These are phyloP conservation scores for Cladophialophora carrionii DNA, from an alignment of 2,329 filamentous ascomycete genomes.

Conservation along the genomic window DNA sequence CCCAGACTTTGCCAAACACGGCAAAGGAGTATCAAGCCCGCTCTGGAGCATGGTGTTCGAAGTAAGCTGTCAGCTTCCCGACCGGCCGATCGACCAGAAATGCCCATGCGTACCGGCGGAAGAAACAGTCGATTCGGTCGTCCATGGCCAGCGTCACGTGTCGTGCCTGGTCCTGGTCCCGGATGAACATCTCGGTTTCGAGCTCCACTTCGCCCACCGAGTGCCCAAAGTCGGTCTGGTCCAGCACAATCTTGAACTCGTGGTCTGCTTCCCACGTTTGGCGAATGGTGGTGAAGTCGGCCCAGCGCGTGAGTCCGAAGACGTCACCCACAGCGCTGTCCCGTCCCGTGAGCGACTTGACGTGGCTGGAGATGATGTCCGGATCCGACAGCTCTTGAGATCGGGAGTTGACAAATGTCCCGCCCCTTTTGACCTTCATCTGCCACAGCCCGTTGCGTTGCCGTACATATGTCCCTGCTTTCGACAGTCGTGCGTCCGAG, in stretches of 20 bases:
- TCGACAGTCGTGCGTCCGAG: neutral
- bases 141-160: neutral
- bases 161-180: neutral
- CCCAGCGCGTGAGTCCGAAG: slow-evolving; percentile 2
- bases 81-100: neutral
- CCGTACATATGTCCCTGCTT: neutral
- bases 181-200: neutral
- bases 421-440: slow-evolving; percentile 13
- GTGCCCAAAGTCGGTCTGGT: slow-evolving; percentile 10
- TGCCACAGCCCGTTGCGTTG: slow-evolving; percentile 7
- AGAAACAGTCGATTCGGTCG: neutral
- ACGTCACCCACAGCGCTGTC: neutral
- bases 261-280: neutral
- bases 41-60: too few species aligned
- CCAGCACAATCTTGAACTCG: slow-evolving; percentile 11
- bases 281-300: slow-evolving; percentile 3
- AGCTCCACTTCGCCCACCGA: slow-evolving; percentile 11
- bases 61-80: slow-evolving; percentile 12
- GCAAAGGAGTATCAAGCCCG: too few species aligned
- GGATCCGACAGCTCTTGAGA: neutral
- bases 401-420: slow-evolving; percentile 2
- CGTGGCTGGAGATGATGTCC: neutral
- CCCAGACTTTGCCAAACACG: too few species aligned
- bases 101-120: slow-evolving; percentile 7
- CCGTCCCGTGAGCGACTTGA: slow-evolving; percentile 3